Evolutionary conservation across 192 early-diverging fungal species (phyloP), one percentile per base, ranked within the genome.

Genomic region (Podila verticillata): DNA sequence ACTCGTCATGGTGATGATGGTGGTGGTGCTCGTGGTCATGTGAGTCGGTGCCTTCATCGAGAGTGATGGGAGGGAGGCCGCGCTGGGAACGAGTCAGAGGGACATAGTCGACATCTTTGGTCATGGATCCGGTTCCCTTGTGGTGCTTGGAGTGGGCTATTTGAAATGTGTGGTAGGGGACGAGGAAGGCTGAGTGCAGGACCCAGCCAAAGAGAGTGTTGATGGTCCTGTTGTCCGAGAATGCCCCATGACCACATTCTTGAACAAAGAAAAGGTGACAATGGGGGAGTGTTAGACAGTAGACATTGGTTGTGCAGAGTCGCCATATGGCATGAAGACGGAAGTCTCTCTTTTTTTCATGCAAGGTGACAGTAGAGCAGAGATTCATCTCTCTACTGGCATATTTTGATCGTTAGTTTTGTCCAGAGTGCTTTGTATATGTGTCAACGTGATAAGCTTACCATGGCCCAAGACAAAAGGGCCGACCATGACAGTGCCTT

Each of bases 211-310:
- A 93, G 26, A 87, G 81, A 68, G 96, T 92, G 87, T 97, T 96
- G 85, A 97, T 81, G 22, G 87, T 84, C 61, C 88, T 89, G 86
- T 89, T 90, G 30, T 90, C 86, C 12, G 94, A 95, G 87, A 96
- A 98, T 7, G 92, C 88, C 31, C 91, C 92, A 74, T 98, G 97
- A 17, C 97, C 97, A 78, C 97, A 98, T 81, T 98, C 96, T 82
- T n/a, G n/a, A n/a, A n/a, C n/a, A n/a, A n/a, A n/a, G n/a, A n/a
- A n/a, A n/a, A n/a, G n/a, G n/a, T n/a, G n/a, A n/a, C n/a, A n/a
- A n/a, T n/a, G n/a, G n/a, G n/a, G n/a, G n/a, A n/a, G n/a, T n/a
- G n/a, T n/a, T n/a, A n/a, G n/a, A n/a, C n/a, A n/a, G n/a, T n/a
- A n/a, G n/a, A n/a, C n/a, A n/a, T n/a, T n/a, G n/a, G n/a, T n/a